phyloP scores from a whole-genome alignment of 441 rosid genomes.

The Flueggea neowawraea region DNA sequence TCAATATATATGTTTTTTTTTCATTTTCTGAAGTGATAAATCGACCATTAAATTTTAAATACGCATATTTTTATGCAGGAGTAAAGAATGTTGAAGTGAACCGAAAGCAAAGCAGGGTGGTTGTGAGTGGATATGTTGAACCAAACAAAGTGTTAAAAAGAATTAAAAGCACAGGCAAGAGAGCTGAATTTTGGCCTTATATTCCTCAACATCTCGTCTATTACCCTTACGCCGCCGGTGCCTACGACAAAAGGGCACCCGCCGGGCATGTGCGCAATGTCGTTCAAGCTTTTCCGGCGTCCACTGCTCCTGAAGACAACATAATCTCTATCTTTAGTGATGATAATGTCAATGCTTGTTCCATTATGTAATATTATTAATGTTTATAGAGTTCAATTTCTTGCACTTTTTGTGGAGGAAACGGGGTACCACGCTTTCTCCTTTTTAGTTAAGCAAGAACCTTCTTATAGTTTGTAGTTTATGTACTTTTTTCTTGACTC shows the following conservation, averaged over 20 bases:
- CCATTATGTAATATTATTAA: constrained; percentile 52
- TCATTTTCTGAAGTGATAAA: too few relatives aligned
- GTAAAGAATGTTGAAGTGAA: constrained; percentile 72
- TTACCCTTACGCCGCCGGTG: constrained; percentile 66
- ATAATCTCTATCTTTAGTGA: constrained; percentile 75
- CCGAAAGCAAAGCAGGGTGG: constrained; percentile 68
- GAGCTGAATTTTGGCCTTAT: constrained; percentile 95
- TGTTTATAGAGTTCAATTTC: too few relatives aligned
- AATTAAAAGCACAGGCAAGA: constrained; percentile 81
- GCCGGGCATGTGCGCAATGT: constrained; percentile 72
- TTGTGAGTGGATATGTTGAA: constrained; percentile 72
- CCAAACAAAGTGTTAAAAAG: constrained; percentile 86
- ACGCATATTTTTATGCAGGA: constrained; percentile 27
- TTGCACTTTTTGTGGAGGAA: too few relatives aligned
- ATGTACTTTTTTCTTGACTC: too few relatives aligned
- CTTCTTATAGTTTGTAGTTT: too few relatives aligned
- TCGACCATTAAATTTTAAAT: too few relatives aligned
- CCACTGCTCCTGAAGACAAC: constrained; percentile 56
- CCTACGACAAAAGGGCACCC: constrained; percentile 84
- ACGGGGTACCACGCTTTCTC: too few relatives aligned
- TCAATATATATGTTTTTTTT: too few relatives aligned
- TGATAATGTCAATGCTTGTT: constrained; percentile 88
- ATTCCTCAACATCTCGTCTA: constrained; percentile 74
- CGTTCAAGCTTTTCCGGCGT: constrained; percentile 61
- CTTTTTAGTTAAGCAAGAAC: too few relatives aligned